A percentile compares a stretch with the other conserved stretches of the same genome.
Evolutionary conservation across 495 filamentous ascomycete species (phyloP).

Genomic region (Xylaria palmicola): DNA sequence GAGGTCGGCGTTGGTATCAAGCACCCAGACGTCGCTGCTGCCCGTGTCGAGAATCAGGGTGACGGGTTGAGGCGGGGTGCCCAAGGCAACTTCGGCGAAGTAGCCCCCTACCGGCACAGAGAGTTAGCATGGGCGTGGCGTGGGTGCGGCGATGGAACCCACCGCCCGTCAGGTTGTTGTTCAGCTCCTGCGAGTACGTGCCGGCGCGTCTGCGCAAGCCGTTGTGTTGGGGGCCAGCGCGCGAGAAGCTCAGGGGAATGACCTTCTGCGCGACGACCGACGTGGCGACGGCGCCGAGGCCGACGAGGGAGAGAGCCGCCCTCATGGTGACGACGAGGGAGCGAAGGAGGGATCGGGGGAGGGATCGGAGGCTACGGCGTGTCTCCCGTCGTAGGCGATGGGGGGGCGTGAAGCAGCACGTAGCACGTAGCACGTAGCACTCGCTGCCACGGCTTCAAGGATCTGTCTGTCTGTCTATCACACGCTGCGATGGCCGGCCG

Average conservation of each 20-base stretch:
- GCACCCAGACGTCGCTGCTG: conserved; percentile 84
- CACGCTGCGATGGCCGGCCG: too few relatives aligned
- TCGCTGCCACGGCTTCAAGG: too few relatives aligned
- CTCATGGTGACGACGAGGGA: conserved; percentile 13
- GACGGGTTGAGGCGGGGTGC: conserved; percentile 64
- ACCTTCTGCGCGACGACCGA: conserved; percentile 21
- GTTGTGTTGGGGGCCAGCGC: conserved; percentile 12
- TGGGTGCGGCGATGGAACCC: neutral
- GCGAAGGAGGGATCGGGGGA: neutral
- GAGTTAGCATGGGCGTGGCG: neutral
- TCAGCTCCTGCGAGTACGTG: conserved; percentile 37
- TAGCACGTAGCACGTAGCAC: too few relatives aligned
- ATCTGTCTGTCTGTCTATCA: too few relatives aligned
- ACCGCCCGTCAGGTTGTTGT: conserved; percentile 49
- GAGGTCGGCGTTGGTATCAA: conserved; percentile 41
- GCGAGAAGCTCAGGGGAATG: conserved; percentile 26
- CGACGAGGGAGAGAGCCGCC: conserved; percentile 13
- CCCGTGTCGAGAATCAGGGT: conserved; percentile 68
- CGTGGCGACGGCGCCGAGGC: conserved; percentile 6
- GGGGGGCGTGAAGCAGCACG: too few relatives aligned
- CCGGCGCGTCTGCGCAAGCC: conserved; percentile 21
- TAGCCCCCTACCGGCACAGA: conserved; percentile 43
- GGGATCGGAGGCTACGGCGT: neutral
- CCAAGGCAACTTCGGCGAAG: conserved; percentile 64
- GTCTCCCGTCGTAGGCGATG: too few relatives aligned